Percentiles rank a stretch among this genome's conserved stretches.
phyloP scores from a whole-genome alignment of 257 asterid genomes.

The Orobanche coerulescens region DNA sequence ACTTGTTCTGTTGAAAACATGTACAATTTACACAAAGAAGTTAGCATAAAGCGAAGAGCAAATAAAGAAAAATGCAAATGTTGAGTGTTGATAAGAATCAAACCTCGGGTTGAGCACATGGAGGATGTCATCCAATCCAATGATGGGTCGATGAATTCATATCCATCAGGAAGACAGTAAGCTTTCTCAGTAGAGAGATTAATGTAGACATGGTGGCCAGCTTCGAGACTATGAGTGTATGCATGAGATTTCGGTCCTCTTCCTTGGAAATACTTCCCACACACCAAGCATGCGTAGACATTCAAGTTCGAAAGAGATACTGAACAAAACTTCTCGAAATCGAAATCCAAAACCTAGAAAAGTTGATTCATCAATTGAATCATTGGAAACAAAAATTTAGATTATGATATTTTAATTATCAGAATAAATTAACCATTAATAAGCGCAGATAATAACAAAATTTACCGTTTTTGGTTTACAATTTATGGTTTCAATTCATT shows the following conservation, averaged over 20 bases:
- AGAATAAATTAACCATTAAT: too few relatives aligned
- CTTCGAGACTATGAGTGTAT: conserved; percentile 98
- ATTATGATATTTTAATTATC: too few relatives aligned
- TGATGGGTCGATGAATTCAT: conserved; percentile 84
- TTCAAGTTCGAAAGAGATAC: conserved; percentile 93
- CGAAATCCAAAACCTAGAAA: conserved; percentile 95
- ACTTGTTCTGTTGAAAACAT: conserved; percentile 84
- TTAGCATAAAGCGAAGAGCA: too few relatives aligned
- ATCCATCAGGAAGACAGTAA: conserved; percentile 98
- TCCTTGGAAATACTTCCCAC: conserved; percentile 97
- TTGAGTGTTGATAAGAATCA: too few relatives aligned
- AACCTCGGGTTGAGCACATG: conserved; percentile 92
- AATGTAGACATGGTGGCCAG: conserved; percentile 92
- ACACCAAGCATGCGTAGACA: conserved; percentile 92
- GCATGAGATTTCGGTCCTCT: conserved; percentile 96
- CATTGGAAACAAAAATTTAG: too few relatives aligned
- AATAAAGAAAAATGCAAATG: too few relatives aligned
- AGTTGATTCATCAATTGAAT: conserved; percentile 14
- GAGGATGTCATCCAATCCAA: conserved; percentile 88
- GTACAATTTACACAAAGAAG: conserved; percentile 14
- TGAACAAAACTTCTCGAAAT: conserved; percentile 90
- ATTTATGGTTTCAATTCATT: too few relatives aligned
- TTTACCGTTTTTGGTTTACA: too few relatives aligned
- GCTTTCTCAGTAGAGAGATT: conserved; percentile 90
- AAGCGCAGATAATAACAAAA: too few relatives aligned